Conservation (phyloP, 2,329 filamentous ascomycete species). For the Phialemonium atrogriseum region DNA sequence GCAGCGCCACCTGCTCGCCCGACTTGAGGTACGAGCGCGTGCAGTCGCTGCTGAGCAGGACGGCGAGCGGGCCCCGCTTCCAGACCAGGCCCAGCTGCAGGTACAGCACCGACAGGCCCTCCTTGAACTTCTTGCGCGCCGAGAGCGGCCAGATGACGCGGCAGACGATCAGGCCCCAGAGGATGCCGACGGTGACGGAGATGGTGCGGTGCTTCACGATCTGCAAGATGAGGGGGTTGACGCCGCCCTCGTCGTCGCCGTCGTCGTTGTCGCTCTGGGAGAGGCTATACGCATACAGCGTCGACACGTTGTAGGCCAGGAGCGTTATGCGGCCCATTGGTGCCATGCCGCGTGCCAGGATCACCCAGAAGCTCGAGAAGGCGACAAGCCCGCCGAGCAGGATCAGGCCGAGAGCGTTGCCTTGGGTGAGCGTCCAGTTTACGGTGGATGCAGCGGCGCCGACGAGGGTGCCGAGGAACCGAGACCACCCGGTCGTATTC, state of each 20-base stretch:
- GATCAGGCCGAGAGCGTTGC: constrained; percentile 67
- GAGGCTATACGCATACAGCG: constrained; percentile 88
- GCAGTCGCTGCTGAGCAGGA: constrained; percentile 53
- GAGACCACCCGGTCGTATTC: constrained; percentile 82
- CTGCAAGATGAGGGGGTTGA: constrained; percentile 74
- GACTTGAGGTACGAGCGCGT: constrained; percentile 70
- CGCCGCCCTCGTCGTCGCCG: constrained; percentile 81
- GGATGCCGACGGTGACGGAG: constrained; percentile 74
- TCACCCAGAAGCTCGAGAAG: constrained; percentile 82
- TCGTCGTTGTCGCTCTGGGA: constrained; percentile 71
- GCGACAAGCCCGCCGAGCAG: constrained; percentile 76
- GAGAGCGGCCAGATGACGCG: constrained; percentile 90
- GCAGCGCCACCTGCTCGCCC: constrained; percentile 80
- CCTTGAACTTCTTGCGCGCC: constrained; percentile 77
- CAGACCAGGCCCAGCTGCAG: constrained; percentile 92
- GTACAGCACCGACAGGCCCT: constrained; percentile 85
- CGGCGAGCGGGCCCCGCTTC: constrained; percentile 83
- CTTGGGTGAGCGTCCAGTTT: constrained; percentile 69
- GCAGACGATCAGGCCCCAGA: constrained; percentile 90
- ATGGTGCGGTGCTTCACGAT: constrained; percentile 84
- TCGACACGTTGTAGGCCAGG: constrained; percentile 91
- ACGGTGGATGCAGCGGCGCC: constrained; percentile 69
- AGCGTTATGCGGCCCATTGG: constrained; percentile 91
- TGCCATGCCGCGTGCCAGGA: constrained; percentile 73
- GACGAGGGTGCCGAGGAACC: constrained; percentile 78